Percentiles rank a stretch among this genome's conserved stretches.
Conservation (phyloP, 2,329 filamentous ascomycete species). For the Chlorencoelia australis region DNA sequence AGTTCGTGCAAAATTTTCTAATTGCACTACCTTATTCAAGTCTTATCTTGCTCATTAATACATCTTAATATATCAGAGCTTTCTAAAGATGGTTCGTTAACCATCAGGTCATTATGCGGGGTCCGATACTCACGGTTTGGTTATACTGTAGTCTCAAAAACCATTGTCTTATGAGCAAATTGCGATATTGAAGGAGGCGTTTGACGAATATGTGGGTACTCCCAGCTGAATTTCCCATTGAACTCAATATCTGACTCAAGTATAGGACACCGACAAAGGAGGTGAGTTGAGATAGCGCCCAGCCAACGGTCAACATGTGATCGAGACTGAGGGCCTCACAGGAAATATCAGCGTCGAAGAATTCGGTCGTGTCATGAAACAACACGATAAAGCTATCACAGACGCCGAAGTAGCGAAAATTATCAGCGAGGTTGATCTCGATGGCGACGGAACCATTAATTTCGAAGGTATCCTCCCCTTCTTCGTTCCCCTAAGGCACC, state of each 20-base stretch:
- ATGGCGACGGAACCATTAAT: slow-evolving; percentile 56
- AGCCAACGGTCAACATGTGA: neutral
- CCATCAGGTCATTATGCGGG: too few relatives aligned
- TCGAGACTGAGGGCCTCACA: neutral
- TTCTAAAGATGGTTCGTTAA: too few relatives aligned
- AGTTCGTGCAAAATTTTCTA: too few relatives aligned
- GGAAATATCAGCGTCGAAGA: slow-evolving; percentile 9
- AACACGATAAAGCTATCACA: slow-evolving; percentile 2
- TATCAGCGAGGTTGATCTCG: slow-evolving; percentile 56
- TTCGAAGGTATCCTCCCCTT: slow-evolving; percentile 40
- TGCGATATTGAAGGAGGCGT: slow-evolving; percentile 5
- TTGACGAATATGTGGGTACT: slow-evolving; percentile 7
- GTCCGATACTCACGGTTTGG: too few relatives aligned
- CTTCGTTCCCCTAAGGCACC: neutral
- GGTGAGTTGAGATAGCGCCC: neutral
- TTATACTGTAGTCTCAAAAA: too few relatives aligned
- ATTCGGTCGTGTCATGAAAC: slow-evolving; percentile 8
- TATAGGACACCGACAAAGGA: slow-evolving; percentile 8
- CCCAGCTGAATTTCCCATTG: neutral
- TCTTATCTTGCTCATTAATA: too few relatives aligned
- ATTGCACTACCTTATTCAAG: too few relatives aligned
- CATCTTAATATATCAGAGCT: too few relatives aligned
- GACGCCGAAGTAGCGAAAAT: slow-evolving; percentile 48
- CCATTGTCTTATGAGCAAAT: slow-evolving; percentile 5
- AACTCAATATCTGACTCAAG: neutral